phyloP scores from a whole-genome alignment of 257 asterid genomes.

The Paulownia fortunei region DNA sequence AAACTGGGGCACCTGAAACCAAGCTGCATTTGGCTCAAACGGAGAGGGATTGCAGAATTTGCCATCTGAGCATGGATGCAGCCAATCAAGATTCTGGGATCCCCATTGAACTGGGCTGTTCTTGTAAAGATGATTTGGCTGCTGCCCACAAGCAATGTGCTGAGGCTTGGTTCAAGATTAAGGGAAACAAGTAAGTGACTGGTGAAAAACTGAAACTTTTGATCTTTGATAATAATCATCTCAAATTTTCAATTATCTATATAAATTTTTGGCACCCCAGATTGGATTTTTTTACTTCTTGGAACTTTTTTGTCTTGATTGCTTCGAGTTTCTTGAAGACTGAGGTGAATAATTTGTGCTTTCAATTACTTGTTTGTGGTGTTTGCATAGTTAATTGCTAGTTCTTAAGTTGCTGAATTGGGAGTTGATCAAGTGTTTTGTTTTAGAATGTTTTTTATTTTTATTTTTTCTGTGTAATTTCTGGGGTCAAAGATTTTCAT shows the following conservation, averaged over 20 bases:
- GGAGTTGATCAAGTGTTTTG: conserved; percentile 18
- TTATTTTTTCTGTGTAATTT: not conserved
- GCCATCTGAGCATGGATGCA: conserved; percentile 71
- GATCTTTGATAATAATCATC: not conserved
- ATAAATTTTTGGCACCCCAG: not conserved
- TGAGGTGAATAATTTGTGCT: not conserved
- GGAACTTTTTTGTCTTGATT: not conserved
- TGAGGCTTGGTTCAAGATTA: conserved; percentile 84
- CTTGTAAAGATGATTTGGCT: conserved; percentile 81
- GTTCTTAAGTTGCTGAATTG: not conserved
- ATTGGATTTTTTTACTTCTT: not conserved
- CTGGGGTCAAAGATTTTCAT: not conserved
- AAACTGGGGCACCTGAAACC: conserved; percentile 27
- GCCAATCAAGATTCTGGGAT: conserved; percentile 56
- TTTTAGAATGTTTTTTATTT: conserved; percentile 2
- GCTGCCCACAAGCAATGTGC: conserved; percentile 86
- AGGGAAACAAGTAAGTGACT: conserved; percentile 70
- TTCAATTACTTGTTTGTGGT: not conserved
- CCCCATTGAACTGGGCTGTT: conserved; percentile 74
- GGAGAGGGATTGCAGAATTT: conserved; percentile 74
- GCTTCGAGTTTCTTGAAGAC: conserved; percentile 9
- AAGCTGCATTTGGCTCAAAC: conserved; percentile 42
- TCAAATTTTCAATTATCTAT: not conserved
- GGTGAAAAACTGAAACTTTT: not conserved
- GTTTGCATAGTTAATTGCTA: conserved; percentile 2